Conservation (phyloP, 768 basidiomycete genomes). For the Naganishia kalamii region DNA sequence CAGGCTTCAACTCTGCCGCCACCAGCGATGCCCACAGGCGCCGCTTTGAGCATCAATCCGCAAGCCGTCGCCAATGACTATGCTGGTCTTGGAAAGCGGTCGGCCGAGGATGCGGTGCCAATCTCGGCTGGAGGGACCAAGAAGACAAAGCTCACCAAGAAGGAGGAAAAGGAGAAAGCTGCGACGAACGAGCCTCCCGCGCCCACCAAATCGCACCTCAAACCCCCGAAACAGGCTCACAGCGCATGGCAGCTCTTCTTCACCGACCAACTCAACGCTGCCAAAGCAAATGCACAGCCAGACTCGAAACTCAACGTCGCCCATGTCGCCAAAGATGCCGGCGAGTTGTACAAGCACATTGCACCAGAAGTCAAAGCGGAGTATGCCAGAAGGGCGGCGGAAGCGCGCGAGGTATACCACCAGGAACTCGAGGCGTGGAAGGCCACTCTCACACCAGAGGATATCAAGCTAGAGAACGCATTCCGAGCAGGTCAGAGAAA, state of each 20-base stretch:
- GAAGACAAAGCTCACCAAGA: constrained; percentile 29
- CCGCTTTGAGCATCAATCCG: constrained; percentile 14
- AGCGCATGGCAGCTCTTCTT: constrained; percentile 97
- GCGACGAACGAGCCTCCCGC: constrained; percentile 40
- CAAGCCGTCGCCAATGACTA: constrained; percentile 22
- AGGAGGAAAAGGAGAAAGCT: constrained; percentile 24
- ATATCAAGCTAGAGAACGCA: constrained; percentile 87
- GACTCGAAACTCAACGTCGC: constrained; percentile 82
- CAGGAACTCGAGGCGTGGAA: constrained; percentile 76
- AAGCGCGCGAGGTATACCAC: constrained; percentile 77
- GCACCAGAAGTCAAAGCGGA: constrained; percentile 72
- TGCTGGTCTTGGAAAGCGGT: constrained; percentile 35
- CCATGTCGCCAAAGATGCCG: constrained; percentile 89
- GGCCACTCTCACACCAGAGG: constrained; percentile 80
- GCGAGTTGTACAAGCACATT: constrained; percentile 76
- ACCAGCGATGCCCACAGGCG: constrained; percentile 4
- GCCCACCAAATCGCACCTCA: constrained; percentile 67
- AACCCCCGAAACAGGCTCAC: constrained; percentile 82
- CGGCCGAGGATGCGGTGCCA: constrained; percentile 26
- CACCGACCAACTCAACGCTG: constrained; percentile 80
- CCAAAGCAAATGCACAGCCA: constrained; percentile 40
- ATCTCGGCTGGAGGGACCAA: constrained; percentile 27
- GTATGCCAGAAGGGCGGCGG: constrained; percentile 75
- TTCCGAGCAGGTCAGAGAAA: constrained; percentile 88
- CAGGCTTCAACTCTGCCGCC: constrained; percentile 7